Base-by-base conservation (phyloP, 768 basidiomycete species). In the Plicaturopsis crispa region DNA sequence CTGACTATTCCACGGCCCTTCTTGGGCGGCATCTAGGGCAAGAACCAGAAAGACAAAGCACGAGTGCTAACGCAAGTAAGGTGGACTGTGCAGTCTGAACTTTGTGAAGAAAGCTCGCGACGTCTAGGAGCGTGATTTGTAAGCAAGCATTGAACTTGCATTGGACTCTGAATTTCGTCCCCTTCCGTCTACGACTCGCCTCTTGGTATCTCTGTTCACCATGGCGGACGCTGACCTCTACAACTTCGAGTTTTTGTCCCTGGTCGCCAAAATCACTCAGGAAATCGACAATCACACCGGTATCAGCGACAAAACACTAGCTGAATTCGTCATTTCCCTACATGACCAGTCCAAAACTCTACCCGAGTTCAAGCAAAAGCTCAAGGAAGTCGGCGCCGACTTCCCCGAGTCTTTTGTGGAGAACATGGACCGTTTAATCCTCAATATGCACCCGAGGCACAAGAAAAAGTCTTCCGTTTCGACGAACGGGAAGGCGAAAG, bases 391-490 rank as follows among this genome's bases (percentile, higher is more conserved):
- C 43, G 90, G 80, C 16, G 86, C 88, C 14, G 79, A 78, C 46
- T 92, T 97, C 52, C 84, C 91, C 3, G 87, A 88, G 45, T 87
- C 87, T 19, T 87, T 97, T 55, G 63, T 94, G 41, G 85, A 92
- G 58, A 93, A 84, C 53, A 76, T 98, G 23, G 94, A 99, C 65
- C 85, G 96, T 14, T 76, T 98, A 37, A 89, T 99, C 49, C 75
- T 96, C 39, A 87, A 75, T 41, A 78, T 97, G 71, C 94, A 99
- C 51, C 96, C 94, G 1, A 96, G 91, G 52, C 84, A 97, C 68
- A 96, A 89, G 70, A 87, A 87, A 59, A 68, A 63, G 31, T 64
- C 68, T 20, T 54, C 59, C 17, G 39, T 51, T 13, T 57, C 57
- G 24, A 49, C 58, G 17, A 66, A 68, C 38, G 67, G 62, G 24